These are phyloP conservation scores for Lindgomyces ingoldianus DNA, from an alignment of 495 filamentous ascomycete genomes.

Conservation along the genomic window DNA sequence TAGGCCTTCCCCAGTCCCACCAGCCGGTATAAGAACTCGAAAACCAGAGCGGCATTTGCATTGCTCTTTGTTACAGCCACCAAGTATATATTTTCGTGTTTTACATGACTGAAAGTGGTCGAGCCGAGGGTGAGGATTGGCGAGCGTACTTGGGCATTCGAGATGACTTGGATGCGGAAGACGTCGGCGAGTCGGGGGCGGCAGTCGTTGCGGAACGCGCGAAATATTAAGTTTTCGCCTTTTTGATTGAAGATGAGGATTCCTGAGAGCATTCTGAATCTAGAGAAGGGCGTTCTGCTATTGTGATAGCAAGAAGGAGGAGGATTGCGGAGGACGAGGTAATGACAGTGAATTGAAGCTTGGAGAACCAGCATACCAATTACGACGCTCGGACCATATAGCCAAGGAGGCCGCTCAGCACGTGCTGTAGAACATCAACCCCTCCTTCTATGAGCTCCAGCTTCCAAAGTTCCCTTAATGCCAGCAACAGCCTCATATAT, in stretches of 20 bases:
- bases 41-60: constrained; percentile 97
- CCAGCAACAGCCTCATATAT: too few relatives aligned
- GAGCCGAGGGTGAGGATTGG: constrained; percentile 96
- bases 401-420: too few relatives aligned
- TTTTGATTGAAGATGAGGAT: constrained; percentile 99
- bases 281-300: too few relatives aligned
- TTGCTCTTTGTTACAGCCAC: constrained; percentile 99
- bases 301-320: too few relatives aligned
- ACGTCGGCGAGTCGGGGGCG: constrained; percentile 95
- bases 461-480: too few relatives aligned
- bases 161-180: constrained; percentile 99
- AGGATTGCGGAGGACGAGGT: too few relatives aligned
- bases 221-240: constrained; percentile 99
- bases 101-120: constrained; percentile 98
- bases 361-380: too few relatives aligned
- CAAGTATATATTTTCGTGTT: constrained; percentile 98
- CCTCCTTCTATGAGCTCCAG: too few relatives aligned
- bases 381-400: too few relatives aligned
- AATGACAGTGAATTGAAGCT: too few relatives aligned
- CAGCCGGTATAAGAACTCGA: constrained; percentile 95
- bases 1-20: constrained; percentile 89
- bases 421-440: too few relatives aligned
- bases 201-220: constrained; percentile 96
- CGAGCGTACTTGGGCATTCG: constrained; percentile 95
- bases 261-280: constrained; percentile 76